phyloP scores from a whole-genome alignment of 805 yeast species.

The Saccharomycopsis capsularis region DNA sequence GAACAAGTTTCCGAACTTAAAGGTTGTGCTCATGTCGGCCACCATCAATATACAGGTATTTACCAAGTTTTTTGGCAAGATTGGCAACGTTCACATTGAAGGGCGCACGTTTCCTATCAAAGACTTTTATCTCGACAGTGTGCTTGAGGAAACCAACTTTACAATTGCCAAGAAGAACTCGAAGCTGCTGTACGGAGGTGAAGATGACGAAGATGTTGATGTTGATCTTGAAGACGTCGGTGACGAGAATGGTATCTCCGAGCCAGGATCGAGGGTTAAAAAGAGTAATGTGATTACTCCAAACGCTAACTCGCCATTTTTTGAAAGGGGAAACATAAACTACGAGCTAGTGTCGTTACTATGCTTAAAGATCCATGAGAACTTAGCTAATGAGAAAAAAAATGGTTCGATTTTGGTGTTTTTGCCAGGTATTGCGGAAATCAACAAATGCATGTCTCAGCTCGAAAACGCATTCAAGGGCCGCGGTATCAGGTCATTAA shows the following conservation, averaged over 20 bases:
- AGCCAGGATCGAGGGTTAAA: conserved; percentile 31
- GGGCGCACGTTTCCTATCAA: conserved; percentile 92
- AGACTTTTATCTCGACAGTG: conserved; percentile 65
- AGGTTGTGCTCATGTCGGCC: conserved; percentile 85
- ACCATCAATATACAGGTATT: conserved; percentile 73
- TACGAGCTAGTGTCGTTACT: conserved; percentile 61
- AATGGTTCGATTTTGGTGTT: conserved; percentile 80
- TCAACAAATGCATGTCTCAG: conserved; percentile 47
- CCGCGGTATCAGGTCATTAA: not conserved
- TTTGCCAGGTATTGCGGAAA: conserved; percentile 88
- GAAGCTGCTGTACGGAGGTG: conserved; percentile 24
- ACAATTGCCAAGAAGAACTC: conserved; percentile 31
- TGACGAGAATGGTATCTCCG: conserved; percentile 21
- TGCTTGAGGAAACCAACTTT: conserved; percentile 53
- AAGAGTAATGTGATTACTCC: conserved; percentile 46
- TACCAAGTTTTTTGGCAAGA: conserved; percentile 50
- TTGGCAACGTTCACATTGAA: conserved; percentile 72
- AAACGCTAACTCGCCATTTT: conserved; percentile 57
- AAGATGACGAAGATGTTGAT: conserved; percentile 16
- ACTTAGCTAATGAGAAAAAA: conserved; percentile 31
- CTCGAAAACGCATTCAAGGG: not conserved
- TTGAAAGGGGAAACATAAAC: conserved; percentile 61
- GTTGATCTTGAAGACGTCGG: conserved; percentile 23
- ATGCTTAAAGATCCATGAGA: conserved; percentile 45
- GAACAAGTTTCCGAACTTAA: conserved; percentile 45